phyloP scores from a whole-genome alignment of 768 basidiomycete species.

The Botryobasidium botryosum region DNA sequence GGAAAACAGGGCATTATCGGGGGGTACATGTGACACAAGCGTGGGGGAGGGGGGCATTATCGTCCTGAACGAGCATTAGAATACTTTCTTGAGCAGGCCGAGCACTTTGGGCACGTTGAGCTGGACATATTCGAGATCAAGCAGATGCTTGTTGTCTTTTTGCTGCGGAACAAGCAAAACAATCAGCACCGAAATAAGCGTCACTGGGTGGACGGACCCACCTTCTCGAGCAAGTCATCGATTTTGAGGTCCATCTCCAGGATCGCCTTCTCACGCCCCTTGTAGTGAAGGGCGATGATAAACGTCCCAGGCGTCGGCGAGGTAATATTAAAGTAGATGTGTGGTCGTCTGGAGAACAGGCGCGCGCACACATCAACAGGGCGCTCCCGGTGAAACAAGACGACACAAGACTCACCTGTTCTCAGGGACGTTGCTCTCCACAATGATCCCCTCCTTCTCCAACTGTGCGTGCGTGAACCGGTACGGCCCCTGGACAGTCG shows the following conservation, averaged over 20 bases:
- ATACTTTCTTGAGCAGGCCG: conserved; percentile 83
- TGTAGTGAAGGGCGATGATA: conserved; percentile 97
- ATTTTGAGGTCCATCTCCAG: conserved; percentile 99
- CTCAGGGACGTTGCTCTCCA: conserved; percentile 98
- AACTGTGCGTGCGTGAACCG: conserved; percentile 95
- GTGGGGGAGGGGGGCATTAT: too few species aligned
- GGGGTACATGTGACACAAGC: too few species aligned
- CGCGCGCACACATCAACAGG: conserved; percentile 8
- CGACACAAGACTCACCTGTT: conserved; percentile 55
- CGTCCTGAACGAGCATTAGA: too few species aligned
- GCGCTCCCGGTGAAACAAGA: conserved; percentile 3
- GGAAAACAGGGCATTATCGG: too few species aligned
- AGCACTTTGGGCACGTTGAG: conserved; percentile 92
- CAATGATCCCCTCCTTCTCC: conserved; percentile 98
- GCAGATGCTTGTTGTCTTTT: conserved; percentile 94
- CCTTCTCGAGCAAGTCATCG: conserved; percentile 95
- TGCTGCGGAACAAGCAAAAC: conserved; percentile 37
- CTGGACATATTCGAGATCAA: conserved; percentile 97
- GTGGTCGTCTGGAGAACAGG: conserved; percentile 50
- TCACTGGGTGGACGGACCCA: conserved; percentile 21
- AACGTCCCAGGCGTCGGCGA: conserved; percentile 97
- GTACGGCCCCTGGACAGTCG: conserved; percentile 82
- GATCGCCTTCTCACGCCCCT: conserved; percentile 96
- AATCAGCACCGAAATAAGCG: not conserved
- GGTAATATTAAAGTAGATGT: conserved; percentile 98